Evolutionary conservation across 129 eudicot species (phyloP).

Genomic region (Centella asiatica): DNA sequence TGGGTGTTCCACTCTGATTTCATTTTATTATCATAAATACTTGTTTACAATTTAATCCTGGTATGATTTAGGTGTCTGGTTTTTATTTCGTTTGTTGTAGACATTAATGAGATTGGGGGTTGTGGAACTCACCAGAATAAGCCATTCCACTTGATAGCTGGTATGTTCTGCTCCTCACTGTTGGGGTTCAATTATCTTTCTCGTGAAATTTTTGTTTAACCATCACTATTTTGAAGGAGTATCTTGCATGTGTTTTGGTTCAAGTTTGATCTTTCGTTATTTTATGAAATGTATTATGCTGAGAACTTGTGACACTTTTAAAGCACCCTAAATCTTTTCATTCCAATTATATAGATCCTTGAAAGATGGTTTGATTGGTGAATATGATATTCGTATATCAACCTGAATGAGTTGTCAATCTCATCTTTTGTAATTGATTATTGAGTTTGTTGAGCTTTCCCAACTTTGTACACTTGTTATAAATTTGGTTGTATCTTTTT

Average conservation of each 20-base stretch:
- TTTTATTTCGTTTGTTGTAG: neutral
- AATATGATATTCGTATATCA: no score
- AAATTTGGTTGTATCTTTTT: no score
- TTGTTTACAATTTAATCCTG: neutral
- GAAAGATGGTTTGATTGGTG: no score
- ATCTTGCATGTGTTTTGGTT: neutral
- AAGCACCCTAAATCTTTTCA: no score
- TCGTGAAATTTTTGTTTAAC: neutral
- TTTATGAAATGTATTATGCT: neutral
- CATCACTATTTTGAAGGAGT: neutral
- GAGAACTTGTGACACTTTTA: no score
- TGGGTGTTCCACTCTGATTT: constrained; percentile 58
- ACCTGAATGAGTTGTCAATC: no score
- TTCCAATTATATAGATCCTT: no score
- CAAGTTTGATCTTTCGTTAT: neutral
- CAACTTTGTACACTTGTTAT: no score
- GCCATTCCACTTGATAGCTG: neutral
- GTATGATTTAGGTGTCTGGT: neutral
- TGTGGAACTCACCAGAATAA: neutral
- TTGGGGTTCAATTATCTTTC: neutral
- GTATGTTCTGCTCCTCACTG: neutral
- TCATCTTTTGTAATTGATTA: no score
- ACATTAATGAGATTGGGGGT: neutral
- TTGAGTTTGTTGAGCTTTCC: no score
- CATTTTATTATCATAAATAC: neutral